phyloP scores from a whole-genome alignment of 805 yeast genomes.

The Metschnikowia gruessii region DNA sequence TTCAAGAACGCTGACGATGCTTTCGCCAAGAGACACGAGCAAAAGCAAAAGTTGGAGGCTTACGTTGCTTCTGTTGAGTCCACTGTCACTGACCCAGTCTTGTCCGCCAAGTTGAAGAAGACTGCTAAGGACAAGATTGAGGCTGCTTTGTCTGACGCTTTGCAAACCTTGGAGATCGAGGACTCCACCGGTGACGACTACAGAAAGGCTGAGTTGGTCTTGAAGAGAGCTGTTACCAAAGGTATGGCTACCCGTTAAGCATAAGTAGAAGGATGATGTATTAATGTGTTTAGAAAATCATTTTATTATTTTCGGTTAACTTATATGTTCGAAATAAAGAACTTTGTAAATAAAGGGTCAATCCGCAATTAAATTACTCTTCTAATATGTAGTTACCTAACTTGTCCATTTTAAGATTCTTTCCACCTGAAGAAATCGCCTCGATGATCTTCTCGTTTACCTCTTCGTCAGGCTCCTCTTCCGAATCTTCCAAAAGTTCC shows the following conservation, averaged over 20 bases:
- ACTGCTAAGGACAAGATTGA: slow-evolving; percentile 96
- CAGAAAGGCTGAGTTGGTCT: slow-evolving; percentile 98
- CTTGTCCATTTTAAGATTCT: slow-evolving; percentile 73
- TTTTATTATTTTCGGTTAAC: slow-evolving; percentile 13
- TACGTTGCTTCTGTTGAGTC: slow-evolving; percentile 85
- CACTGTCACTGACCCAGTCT: slow-evolving; percentile 96
- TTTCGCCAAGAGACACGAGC: slow-evolving; percentile 99
- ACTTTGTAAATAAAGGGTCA: background rate
- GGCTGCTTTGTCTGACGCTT: slow-evolving; percentile 95
- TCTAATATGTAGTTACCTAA: slow-evolving; percentile 78
- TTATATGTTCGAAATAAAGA: slow-evolving; percentile 7
- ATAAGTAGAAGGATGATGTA: slow-evolving; percentile 16
- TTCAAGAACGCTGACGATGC: slow-evolving; percentile 98
- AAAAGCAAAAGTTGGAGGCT: slow-evolving; percentile 98
- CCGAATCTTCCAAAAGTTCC: slow-evolving; percentile 21
- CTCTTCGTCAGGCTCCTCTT: slow-evolving; percentile 27
- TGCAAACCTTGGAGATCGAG: slow-evolving; percentile 96
- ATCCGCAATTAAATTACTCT: slow-evolving; percentile 16
- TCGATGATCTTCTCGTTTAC: slow-evolving; percentile 60
- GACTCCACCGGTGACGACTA: slow-evolving; percentile 94
- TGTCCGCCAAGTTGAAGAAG: slow-evolving; percentile 94
- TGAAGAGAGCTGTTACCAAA: slow-evolving; percentile 99
- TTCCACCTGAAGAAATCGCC: slow-evolving; percentile 62
- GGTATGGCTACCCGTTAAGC: slow-evolving; percentile 96
- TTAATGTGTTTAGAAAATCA: slow-evolving; percentile 22